Percentiles rank a stretch among this genome's conserved stretches.
Evolutionary conservation across 192 early-diverging fungal genomes (phyloP).

Genomic region (Coemansia aciculifera): DNA sequence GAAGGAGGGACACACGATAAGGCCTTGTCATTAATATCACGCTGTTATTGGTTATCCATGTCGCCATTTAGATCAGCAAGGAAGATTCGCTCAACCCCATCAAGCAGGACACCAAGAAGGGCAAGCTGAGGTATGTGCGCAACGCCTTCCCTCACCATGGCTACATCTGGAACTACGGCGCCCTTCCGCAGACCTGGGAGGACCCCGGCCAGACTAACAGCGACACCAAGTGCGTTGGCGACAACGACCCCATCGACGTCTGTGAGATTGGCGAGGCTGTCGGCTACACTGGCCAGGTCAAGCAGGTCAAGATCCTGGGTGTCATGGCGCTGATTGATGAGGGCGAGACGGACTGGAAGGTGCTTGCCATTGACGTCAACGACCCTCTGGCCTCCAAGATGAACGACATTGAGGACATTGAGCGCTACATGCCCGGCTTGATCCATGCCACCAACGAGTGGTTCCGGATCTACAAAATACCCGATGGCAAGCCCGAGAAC

Average conservation of each 20-base stretch:
- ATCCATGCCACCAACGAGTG: slow-evolving; percentile 97
- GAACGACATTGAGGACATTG: slow-evolving; percentile 99
- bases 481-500: slow-evolving; percentile 99
- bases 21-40: not conserved
- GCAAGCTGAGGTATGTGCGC: slow-evolving; percentile 96
- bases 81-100: slow-evolving; percentile 98
- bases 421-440: slow-evolving; percentile 94
- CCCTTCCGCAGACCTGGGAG: slow-evolving; percentile 99
- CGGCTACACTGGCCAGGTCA: slow-evolving; percentile 90
- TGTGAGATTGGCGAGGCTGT: slow-evolving; percentile 97
- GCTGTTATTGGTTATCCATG: slow-evolving; percentile 18
- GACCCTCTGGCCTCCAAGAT: slow-evolving; percentile 97
- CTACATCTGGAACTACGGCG: slow-evolving; percentile 99
- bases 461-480: slow-evolving; percentile 99
- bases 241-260: slow-evolving; percentile 98
- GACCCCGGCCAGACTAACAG: slow-evolving; percentile 86
- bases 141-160: slow-evolving; percentile 99
- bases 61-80: slow-evolving; percentile 74
- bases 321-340: slow-evolving; percentile 99
- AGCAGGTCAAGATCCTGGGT: slow-evolving; percentile 99
- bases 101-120: slow-evolving; percentile 99
- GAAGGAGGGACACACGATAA: not conserved
- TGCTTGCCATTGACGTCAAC: slow-evolving; percentile 96
- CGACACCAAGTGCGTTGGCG: slow-evolving; percentile 95
- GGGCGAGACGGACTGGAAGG: slow-evolving; percentile 99